phyloP scores from a whole-genome alignment of 768 basidiomycete genomes.

The Boletales sp. region DNA sequence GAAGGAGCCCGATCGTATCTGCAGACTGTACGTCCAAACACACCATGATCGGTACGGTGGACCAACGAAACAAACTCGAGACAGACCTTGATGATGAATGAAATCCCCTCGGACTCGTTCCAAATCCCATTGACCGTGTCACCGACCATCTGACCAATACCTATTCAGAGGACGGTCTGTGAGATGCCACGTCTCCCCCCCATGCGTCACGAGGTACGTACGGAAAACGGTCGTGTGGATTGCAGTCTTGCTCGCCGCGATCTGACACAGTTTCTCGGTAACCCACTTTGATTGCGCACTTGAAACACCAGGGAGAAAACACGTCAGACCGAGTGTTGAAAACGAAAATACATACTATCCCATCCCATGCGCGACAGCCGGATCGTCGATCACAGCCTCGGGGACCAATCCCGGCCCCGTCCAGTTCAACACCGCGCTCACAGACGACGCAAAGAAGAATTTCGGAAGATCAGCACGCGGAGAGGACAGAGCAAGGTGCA shows the following conservation, averaged over 20 bases:
- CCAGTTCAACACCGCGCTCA: constrained; percentile 32
- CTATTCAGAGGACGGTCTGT: not conserved
- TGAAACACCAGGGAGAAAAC: not conserved
- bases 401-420: constrained; percentile 14
- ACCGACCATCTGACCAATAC: constrained; percentile 57
- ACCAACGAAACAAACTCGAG: not conserved
- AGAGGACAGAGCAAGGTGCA: constrained; percentile 45
- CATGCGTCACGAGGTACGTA: constrained; percentile 2
- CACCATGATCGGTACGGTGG: not conserved
- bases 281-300: constrained; percentile 30
- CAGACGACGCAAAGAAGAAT: constrained; percentile 53
- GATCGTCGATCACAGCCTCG: constrained; percentile 22
- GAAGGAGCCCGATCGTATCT: constrained; percentile 37
- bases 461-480: constrained; percentile 28
- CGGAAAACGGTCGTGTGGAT: constrained; percentile 15
- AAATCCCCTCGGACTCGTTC: constrained; percentile 47
- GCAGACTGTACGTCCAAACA: constrained; percentile 27
- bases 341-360: constrained; percentile 18
- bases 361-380: constrained; percentile 30
- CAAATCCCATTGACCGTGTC: constrained; percentile 47
- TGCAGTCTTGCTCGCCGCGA: constrained; percentile 32
- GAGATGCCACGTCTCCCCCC: not conserved
- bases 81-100: constrained; percentile 29
- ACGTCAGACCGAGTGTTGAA: too few species aligned
- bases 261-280: constrained; percentile 46